Conservation (phyloP, 257 asterid species). For the Apocynum venetum region DNA sequence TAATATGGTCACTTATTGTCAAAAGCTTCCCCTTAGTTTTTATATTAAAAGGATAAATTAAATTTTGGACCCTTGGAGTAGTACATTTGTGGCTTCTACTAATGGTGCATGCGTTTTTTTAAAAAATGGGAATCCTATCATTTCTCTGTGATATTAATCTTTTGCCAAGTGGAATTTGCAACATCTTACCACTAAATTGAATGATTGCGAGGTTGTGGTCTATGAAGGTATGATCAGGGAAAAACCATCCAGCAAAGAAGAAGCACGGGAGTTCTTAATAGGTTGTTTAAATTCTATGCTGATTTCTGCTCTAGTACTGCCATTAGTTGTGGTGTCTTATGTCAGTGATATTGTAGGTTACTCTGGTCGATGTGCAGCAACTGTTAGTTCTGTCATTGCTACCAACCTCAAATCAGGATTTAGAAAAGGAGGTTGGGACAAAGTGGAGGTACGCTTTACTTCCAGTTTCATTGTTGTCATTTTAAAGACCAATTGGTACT, state of each 20-base stretch:
- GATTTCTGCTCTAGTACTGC: constrained; percentile 6
- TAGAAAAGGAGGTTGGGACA: constrained; percentile 81
- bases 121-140: background rate
- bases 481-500: background rate
- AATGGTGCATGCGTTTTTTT: background rate
- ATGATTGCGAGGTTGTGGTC: constrained; percentile 88
- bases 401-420: constrained; percentile 70
- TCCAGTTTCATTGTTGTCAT: background rate
- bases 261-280: constrained; percentile 78
- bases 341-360: constrained; percentile 44
- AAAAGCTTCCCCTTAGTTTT: background rate
- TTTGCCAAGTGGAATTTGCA: background rate
- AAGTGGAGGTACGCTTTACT: constrained; percentile 67
- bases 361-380: constrained; percentile 65
- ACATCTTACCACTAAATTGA: constrained; percentile 36
- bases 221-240: constrained; percentile 89
- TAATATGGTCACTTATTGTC: background rate
- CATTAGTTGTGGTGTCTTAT: constrained; percentile 22
- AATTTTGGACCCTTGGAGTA: background rate
- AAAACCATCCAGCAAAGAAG: constrained; percentile 85
- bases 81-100: constrained; percentile 14
- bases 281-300: constrained; percentile 34
- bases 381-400: constrained; percentile 85
- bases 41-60: background rate
- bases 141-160: constrained; percentile 7